phyloP scores from a whole-genome alignment of 345 rosid species.

The Brassica cretica region DNA sequence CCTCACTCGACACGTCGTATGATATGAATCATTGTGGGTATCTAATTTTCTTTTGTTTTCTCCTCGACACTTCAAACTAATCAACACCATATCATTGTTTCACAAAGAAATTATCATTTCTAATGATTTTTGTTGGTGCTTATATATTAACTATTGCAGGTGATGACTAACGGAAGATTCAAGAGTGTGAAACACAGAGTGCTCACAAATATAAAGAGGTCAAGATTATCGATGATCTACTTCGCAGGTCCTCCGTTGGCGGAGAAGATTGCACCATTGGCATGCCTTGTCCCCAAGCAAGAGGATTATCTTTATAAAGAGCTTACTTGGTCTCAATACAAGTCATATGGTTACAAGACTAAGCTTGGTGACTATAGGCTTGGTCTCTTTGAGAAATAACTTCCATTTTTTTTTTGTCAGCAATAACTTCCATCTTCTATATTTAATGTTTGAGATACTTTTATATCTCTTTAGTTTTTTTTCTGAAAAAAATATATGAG shows the following conservation, averaged over 20 bases:
- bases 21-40: not conserved
- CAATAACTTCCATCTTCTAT: not conserved
- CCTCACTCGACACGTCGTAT: not conserved
- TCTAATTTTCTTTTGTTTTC: not conserved
- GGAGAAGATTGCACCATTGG: not conserved
- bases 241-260: not conserved
- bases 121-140: not conserved
- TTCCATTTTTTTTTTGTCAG: not conserved
- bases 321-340: not conserved
- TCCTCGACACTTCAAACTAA: not conserved
- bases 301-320: not conserved
- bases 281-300: not conserved
- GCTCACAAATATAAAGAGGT: not conserved
- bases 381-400: not conserved
- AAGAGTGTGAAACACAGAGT: constrained; percentile 1
- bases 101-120: not conserved
- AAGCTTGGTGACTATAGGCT: not conserved
- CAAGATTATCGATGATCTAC: not conserved
- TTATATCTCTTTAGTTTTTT: not conserved
- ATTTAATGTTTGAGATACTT: not conserved
- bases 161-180: not conserved
- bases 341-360: not conserved
- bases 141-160: not conserved
- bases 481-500: too few species aligned
- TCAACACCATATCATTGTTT: not conserved